Percentiles rank a stretch among this genome's conserved stretches.
phyloP scores from a whole-genome alignment of 305 asterid species.

The Solanum hybrid region DNA sequence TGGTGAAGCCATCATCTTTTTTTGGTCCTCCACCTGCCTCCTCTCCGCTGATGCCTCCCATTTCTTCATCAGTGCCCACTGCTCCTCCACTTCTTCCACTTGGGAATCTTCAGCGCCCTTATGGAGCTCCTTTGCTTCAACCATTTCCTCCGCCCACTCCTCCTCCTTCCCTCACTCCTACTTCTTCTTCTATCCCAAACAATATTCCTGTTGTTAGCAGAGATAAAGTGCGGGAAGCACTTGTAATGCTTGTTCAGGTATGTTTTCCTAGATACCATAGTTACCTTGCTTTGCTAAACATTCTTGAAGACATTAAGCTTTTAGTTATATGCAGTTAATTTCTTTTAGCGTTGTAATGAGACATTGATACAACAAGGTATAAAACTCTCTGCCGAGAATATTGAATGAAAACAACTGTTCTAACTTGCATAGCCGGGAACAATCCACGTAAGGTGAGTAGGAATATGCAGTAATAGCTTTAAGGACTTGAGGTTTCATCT shows the following conservation, averaged over 20 bases:
- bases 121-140: slow-evolving; percentile 69
- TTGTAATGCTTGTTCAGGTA: slow-evolving; percentile 73
- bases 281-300: neutral
- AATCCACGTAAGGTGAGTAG: neutral
- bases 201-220: slow-evolving; percentile 38
- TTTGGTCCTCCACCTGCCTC: slow-evolving; percentile 44
- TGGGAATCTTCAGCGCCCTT: slow-evolving; percentile 40
- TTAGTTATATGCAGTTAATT: neutral
- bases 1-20: slow-evolving; percentile 70
- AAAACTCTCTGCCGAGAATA: neutral
- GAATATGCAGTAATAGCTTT: neutral
- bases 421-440: neutral
- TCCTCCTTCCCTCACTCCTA: slow-evolving; percentile 68
- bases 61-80: slow-evolving; percentile 45
- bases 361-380: neutral
- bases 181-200: slow-evolving; percentile 31
- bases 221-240: slow-evolving; percentile 64
- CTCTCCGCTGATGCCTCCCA: slow-evolving; percentile 38
- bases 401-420: neutral
- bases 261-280: slow-evolving; percentile 5
- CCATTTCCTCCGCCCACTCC: slow-evolving; percentile 82
- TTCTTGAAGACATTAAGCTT: neutral
- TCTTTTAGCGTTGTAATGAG: neutral
- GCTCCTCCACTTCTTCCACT: slow-evolving; percentile 55
- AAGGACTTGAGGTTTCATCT: neutral